Percentiles rank a stretch among this genome's conserved stretches.
Conservation (phyloP, 441 rosid species). For the Isatis lusitanica region DNA sequence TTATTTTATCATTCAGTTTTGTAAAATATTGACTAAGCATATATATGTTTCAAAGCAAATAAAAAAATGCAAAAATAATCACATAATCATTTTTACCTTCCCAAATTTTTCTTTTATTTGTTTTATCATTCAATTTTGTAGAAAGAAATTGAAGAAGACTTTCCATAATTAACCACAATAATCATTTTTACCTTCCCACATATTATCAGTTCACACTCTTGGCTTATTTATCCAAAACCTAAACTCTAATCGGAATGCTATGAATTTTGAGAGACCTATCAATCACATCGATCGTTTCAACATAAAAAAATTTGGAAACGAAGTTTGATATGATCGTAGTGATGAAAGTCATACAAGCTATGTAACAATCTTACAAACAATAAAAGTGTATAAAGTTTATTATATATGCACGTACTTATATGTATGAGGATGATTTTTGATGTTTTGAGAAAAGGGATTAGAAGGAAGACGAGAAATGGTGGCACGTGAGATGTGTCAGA, state of each 20-base stretch:
- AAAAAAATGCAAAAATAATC: neutral
- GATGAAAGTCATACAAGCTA: constrained; percentile 8
- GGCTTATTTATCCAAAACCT: neutral
- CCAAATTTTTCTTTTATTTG: too few relatives aligned
- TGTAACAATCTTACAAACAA: constrained; percentile 1
- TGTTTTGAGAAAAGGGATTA: constrained; percentile 1
- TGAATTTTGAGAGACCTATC: neutral
- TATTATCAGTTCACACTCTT: neutral
- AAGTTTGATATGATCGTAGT: constrained; percentile 2
- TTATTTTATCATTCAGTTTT: neutral
- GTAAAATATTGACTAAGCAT: neutral
- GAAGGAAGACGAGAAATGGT: constrained; percentile 18
- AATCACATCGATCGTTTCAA: neutral
- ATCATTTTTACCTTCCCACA: neutral
- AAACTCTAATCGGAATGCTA: neutral
- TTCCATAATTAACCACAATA: neutral
- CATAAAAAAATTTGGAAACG: neutral
- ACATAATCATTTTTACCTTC: neutral
- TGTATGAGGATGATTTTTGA: neutral
- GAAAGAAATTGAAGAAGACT: too few relatives aligned
- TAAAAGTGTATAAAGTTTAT: neutral
- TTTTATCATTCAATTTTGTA: too few relatives aligned
- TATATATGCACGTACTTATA: neutral
- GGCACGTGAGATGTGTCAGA: constrained; percentile 42
- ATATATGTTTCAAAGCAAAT: neutral